Conservation (phyloP, 352 stramenopile species). For the Thraustochytrium sp. region DNA sequence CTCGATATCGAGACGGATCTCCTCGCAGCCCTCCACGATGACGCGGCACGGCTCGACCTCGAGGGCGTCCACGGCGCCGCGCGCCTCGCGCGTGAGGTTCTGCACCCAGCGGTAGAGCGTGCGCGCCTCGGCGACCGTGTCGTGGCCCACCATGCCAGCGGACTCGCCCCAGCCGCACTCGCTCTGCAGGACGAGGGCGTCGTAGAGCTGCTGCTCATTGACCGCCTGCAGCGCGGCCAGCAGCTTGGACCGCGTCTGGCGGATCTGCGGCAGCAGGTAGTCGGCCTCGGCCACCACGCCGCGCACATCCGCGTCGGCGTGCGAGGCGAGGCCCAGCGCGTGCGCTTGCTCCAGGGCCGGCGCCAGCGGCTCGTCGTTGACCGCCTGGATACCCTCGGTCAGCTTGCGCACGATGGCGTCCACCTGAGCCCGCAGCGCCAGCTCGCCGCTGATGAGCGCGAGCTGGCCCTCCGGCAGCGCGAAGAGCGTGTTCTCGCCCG, state of each 20-base stretch:
- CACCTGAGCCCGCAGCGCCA: slow-evolving; percentile 19
- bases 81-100: slow-evolving; percentile 33
- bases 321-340: background rate
- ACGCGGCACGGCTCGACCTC: background rate
- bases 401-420: slow-evolving; percentile 4
- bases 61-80: background rate
- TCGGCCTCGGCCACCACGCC: background rate
- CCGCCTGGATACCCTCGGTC: slow-evolving; percentile 17
- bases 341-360: slow-evolving; percentile 23
- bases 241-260: slow-evolving; percentile 9
- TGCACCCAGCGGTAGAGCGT: slow-evolving; percentile 10
- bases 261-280: background rate
- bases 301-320: background rate
- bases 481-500: background rate
- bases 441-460: background rate
- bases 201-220: background rate
- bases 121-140: background rate
- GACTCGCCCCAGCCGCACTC: slow-evolving; percentile 25
- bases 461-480: background rate
- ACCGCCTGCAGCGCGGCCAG: slow-evolving; percentile 17
- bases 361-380: slow-evolving; percentile 29
- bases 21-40: slow-evolving; percentile 25
- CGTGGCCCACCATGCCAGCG: slow-evolving; percentile 14
- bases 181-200: slow-evolving; percentile 10
- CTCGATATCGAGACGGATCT: slow-evolving; percentile 16